phyloP scores from a whole-genome alignment of 129 eudicot genomes.

The Heracleum sosnowskyi region DNA sequence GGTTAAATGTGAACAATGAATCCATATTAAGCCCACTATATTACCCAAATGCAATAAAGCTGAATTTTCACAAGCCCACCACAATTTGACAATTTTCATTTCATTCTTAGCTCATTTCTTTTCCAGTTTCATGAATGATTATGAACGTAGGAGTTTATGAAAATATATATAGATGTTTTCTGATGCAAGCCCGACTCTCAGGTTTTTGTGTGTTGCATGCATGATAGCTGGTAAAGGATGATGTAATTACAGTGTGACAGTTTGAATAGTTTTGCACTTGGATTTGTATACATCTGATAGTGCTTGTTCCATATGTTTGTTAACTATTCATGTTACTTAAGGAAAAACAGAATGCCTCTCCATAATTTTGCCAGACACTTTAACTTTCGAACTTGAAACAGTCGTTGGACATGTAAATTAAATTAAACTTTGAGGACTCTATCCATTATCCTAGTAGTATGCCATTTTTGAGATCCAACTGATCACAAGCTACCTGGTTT shows the following conservation, averaged over 20 bases:
- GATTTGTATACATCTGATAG: not conserved
- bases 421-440: not conserved
- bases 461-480: not conserved
- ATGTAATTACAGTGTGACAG: too few species aligned
- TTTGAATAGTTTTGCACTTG: too few species aligned
- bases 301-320: not conserved
- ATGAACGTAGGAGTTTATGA: too few species aligned
- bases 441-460: not conserved
- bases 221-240: too few species aligned
- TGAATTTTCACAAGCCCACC: not conserved
- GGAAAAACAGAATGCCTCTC: not conserved
- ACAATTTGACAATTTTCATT: not conserved
- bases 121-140: too few species aligned
- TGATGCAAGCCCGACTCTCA: too few species aligned
- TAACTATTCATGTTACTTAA: not conserved
- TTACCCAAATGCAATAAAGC: not conserved
- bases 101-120: too few species aligned
- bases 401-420: not conserved
- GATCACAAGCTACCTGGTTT: not conserved
- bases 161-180: too few species aligned
- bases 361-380: not conserved
- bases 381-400: not conserved
- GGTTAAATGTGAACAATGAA: not conserved
- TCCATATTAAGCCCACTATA: not conserved
- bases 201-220: too few species aligned